phyloP scores from a whole-genome alignment of 1,284 basidiomycete species.

The Volvariella surrecta region DNA sequence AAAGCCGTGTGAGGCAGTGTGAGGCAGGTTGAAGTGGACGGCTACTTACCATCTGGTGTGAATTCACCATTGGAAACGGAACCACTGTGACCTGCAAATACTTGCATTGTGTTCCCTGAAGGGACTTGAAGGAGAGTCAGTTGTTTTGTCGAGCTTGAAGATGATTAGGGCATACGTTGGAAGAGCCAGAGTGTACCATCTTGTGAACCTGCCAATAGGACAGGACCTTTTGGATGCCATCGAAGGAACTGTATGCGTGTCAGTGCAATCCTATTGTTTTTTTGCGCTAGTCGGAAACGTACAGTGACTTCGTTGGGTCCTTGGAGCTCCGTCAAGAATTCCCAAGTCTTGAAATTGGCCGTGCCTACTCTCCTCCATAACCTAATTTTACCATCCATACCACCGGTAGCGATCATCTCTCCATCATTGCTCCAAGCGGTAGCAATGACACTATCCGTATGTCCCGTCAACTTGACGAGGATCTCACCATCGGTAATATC shows the following conservation, averaged over 20 bases:
- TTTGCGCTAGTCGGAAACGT: conserved; percentile 19
- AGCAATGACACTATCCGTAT: conserved; percentile 85
- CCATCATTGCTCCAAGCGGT: conserved; percentile 84
- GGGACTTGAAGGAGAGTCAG: conserved; percentile 57
- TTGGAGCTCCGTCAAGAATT: conserved; percentile 86
- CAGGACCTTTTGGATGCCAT: conserved; percentile 94
- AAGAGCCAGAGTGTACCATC: conserved; percentile 98
- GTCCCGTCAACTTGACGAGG: conserved; percentile 82
- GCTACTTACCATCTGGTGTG: conserved; percentile 71
- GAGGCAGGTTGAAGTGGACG: conserved; percentile 2
- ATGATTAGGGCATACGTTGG: conserved; percentile 58
- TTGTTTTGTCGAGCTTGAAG: conserved; percentile 3
- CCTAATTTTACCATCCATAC: conserved; percentile 94
- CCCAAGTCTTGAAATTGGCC: conserved; percentile 76
- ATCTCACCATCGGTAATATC: conserved; percentile 77
- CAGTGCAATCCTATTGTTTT: conserved; percentile 4
- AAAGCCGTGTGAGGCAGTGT: conserved; percentile 4
- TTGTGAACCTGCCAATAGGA: conserved; percentile 87
- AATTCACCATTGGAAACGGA: conserved; percentile 86
- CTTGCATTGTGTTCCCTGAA: conserved; percentile 90
- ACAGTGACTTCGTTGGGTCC: conserved; percentile 95
- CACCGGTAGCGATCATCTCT: conserved; percentile 88
- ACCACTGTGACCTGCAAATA: conserved; percentile 87
- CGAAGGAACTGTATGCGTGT: conserved; percentile 63
- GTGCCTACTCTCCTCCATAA: conserved; percentile 82